A percentile compares a stretch with the other conserved stretches of the same genome.
Conservation (phyloP, 108 stramenopile genomes). For the Nitzschia sp. region DNA sequence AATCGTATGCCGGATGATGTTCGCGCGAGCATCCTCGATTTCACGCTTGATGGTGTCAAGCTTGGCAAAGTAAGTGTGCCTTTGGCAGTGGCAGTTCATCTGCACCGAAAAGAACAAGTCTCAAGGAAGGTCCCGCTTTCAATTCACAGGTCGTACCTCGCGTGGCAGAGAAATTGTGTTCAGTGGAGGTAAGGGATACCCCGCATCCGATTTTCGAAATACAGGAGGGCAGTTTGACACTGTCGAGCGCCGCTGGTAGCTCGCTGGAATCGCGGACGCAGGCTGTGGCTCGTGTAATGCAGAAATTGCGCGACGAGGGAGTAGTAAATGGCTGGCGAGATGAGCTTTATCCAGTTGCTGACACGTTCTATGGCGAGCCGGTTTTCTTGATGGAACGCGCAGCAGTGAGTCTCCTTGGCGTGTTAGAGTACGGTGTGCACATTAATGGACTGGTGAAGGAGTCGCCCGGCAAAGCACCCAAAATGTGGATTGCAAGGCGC, state of each 20-base stretch:
- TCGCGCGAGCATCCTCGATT: constrained; percentile 45
- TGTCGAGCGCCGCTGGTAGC: constrained; percentile 46
- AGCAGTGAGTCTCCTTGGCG: constrained; percentile 66
- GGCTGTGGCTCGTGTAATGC: constrained; percentile 63
- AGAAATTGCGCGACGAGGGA: constrained; percentile 49
- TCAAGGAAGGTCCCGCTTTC: no score
- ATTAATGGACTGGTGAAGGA: constrained; percentile 75
- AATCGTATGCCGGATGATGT: constrained; percentile 65
- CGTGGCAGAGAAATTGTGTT: constrained; percentile 56
- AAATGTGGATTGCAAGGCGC: constrained; percentile 89
- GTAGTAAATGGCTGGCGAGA: constrained; percentile 84
- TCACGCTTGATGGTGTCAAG: constrained; percentile 55
- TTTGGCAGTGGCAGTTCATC: not conserved
- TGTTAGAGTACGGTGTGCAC: constrained; percentile 71
- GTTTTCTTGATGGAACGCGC: constrained; percentile 85
- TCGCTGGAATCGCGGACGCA: constrained; percentile 57
- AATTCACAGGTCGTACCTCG: constrained; percentile 37
- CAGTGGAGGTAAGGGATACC: not conserved
- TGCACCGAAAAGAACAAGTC: no score
- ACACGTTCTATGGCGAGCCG: constrained; percentile 61
- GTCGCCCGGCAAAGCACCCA: constrained; percentile 22
- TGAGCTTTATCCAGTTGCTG: constrained; percentile 72
- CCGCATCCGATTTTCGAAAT: constrained; percentile 36
- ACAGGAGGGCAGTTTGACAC: constrained; percentile 30
- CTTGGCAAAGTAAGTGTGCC: constrained; percentile 61